Conservation (phyloP, 768 basidiomycete species). For the Leucocoprinus sp. region DNA sequence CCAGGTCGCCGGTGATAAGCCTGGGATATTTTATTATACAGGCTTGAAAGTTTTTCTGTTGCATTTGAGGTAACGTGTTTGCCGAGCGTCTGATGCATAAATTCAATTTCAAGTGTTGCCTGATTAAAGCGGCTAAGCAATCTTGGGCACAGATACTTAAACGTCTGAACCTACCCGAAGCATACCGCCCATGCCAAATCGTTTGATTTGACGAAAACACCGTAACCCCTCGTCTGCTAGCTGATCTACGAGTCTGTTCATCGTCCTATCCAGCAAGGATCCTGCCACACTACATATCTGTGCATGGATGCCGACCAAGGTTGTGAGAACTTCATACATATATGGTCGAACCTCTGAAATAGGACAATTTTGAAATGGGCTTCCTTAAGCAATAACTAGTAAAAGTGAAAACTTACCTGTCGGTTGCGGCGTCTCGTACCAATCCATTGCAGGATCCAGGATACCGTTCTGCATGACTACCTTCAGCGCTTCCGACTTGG, state of each 20-base stretch:
- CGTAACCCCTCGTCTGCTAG: conserved; percentile 75
- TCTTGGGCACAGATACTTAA: neutral
- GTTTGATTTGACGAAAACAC: conserved; percentile 82
- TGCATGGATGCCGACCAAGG: conserved; percentile 86
- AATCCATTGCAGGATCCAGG: conserved; percentile 75
- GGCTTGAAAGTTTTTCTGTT: conserved; percentile 77
- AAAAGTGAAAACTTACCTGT: conserved; percentile 46
- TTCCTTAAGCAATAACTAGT: neutral
- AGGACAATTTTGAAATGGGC: conserved; percentile 1
- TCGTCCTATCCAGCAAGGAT: conserved; percentile 70
- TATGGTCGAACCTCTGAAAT: conserved; percentile 80
- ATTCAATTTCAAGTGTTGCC: conserved; percentile 99
- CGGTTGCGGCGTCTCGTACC: conserved; percentile 91
- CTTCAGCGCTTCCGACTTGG: conserved; percentile 64
- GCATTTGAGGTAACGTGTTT: conserved; percentile 80
- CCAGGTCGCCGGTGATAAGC: conserved; percentile 82
- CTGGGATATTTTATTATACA: conserved; percentile 93
- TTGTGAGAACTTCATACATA: conserved; percentile 84
- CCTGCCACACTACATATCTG: conserved; percentile 80
- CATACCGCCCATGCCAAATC: conserved; percentile 99
- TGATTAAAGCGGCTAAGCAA: conserved; percentile 21
- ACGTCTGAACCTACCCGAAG: conserved; percentile 56
- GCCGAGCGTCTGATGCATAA: conserved; percentile 92
- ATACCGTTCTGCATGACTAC: conserved; percentile 73
- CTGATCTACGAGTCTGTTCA: conserved; percentile 75